Evolutionary conservation across 805 yeast genomes (phyloP), one percentile per base, ranked within the genome.

Genomic region (Metschnikowia proteae): DNA sequence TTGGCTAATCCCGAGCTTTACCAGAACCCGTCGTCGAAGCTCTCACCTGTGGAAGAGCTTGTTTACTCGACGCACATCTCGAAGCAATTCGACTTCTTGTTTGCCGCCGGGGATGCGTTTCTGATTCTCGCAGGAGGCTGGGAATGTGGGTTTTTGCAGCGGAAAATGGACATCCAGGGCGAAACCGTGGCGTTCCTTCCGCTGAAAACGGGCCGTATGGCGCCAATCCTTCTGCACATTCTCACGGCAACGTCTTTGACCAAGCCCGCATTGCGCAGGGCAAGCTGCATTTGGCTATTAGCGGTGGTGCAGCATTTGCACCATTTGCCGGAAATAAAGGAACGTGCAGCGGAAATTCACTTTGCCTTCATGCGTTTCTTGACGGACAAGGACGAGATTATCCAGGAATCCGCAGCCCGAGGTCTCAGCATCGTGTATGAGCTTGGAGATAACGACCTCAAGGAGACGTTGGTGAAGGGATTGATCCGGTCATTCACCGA

Each of bases 371-470:
- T 89, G 86, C 76, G 78, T 51, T 87, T 88, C 60, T 71, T 92
- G 47, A 82, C 88, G 0, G 94, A 86, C 53, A 72, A 83, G 45
- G 97, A 92, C 61, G 97, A 91, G 29, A 66, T 90, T 17, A 74
- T 90, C n/a, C 97, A 92, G 61, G 97, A 92, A 51, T 79, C 94
- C 9, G 97, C 98, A 0, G 83, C 96, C 0, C 75, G 96, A 56
- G 99, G 97, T 3, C 73, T 92, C 45, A 81, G 91, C 54, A 69
- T 91, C 13, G 78, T 90, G 4, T 92, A 87, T 60, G 96, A 91
- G 50, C 66, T 80, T 53, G 96, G 96, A 11, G 83, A 82, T 55
- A 48, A 61, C 4, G 84, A 82, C 6, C 67, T 86, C 54, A 83
- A 84, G 59, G 94, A 88, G 46, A 78, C 79, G 0, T 71, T 92